Evolutionary conservation across 805 yeast species (phyloP).

Genomic region (Helenozyma rhizophorensis): DNA sequence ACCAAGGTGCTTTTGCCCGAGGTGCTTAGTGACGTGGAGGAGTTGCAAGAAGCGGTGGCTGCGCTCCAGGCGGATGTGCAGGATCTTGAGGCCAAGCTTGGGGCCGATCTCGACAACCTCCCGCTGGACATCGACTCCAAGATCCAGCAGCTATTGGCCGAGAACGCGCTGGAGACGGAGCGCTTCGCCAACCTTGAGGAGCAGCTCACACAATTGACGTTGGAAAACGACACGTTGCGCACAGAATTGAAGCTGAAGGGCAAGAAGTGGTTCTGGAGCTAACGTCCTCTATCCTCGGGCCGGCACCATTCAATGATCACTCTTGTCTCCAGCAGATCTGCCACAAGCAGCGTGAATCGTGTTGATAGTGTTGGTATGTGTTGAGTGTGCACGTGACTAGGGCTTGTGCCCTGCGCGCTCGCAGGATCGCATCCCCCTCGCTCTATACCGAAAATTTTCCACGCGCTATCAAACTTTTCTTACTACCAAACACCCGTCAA

Average conservation of each 20-base stretch:
- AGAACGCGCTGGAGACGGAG: conserved; percentile 38
- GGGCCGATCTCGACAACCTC: conserved; percentile 18
- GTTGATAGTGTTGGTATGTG: not conserved
- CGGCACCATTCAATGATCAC: too few relatives aligned
- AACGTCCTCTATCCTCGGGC: not conserved
- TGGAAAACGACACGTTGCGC: conserved; percentile 23
- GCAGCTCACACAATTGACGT: conserved; percentile 23
- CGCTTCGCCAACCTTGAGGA: conserved; percentile 36
- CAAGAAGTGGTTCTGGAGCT: conserved; percentile 31
- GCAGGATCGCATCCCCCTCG: conserved; percentile 3
- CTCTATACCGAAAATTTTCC: conserved; percentile 15
- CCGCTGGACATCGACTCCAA: conserved; percentile 34
- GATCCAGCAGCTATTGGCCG: conserved; percentile 31
- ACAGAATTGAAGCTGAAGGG: conserved; percentile 19
- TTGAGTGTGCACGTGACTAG: conserved; percentile 1
- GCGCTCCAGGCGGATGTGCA: conserved; percentile 25
- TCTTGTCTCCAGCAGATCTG: not conserved
- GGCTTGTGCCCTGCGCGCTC: conserved; percentile 7
- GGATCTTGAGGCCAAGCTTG: conserved; percentile 40
- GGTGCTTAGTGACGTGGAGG: conserved; percentile 67
- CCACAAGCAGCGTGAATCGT: not conserved
- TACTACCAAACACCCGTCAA: conserved; percentile 20
- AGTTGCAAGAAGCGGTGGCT: conserved; percentile 44
- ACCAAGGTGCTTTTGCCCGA: conserved; percentile 74
- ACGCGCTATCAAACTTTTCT: conserved; percentile 1